These are phyloP conservation scores for Trichomonas vaginalis DNA, from an alignment of 208 protist species.

Conservation along the genomic window DNA sequence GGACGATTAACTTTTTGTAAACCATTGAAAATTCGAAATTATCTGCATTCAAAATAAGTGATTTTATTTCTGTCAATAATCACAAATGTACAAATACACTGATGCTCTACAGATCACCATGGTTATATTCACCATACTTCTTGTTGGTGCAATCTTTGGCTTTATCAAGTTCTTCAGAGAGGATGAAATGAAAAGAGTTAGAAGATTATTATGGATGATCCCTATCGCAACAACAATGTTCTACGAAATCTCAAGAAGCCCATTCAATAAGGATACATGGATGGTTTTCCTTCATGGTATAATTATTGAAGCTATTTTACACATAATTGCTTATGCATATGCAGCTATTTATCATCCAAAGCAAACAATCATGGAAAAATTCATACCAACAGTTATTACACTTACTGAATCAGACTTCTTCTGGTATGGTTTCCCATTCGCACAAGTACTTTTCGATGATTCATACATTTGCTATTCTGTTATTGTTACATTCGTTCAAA, in stretches of 20 bases:
- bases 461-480: neutral
- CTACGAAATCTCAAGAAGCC: neutral
- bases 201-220: neutral
- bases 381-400: neutral
- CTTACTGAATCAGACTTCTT: neutral
- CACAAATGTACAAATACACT: neutral
- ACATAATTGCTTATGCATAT: neutral
- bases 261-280: neutral
- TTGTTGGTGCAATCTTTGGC: neutral
- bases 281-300: neutral
- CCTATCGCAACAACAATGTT: neutral
- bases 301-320: neutral
- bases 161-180: neutral
- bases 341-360: neutral
- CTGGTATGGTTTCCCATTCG: neutral
- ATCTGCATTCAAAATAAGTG: too few relatives aligned
- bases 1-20: too few relatives aligned
- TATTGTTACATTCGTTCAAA: neutral
- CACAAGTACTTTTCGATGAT: neutral
- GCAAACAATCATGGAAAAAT: neutral
- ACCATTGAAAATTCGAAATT: too few relatives aligned
- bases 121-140: neutral
- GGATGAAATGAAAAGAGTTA: neutral
- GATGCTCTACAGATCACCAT: neutral
- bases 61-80: too few relatives aligned